A percentile compares a stretch with the other conserved stretches of the same genome.
These are phyloP conservation scores for Myxozyma neglecta DNA, from an alignment of 805 yeast genomes.

Conservation along the genomic window DNA sequence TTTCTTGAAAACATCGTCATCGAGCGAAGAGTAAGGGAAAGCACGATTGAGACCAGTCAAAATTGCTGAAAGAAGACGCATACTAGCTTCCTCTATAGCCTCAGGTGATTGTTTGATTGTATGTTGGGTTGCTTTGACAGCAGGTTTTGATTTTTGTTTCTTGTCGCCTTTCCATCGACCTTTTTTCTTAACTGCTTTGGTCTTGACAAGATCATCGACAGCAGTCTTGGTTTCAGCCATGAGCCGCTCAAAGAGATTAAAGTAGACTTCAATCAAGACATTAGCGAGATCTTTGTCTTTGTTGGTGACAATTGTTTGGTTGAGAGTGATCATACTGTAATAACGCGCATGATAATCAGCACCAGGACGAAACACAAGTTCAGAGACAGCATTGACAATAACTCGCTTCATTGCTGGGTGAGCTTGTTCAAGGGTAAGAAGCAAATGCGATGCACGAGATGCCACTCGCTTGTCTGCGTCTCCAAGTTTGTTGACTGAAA, in stretches of 20 bases:
- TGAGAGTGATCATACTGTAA: conserved; percentile 82
- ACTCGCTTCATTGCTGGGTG: conserved; percentile 95
- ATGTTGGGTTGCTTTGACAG: conserved; percentile 4
- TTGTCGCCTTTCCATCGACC: conserved; percentile 61
- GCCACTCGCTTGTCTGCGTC: conserved; percentile 88
- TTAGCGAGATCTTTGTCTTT: conserved; percentile 82
- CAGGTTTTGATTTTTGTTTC: conserved; percentile 29
- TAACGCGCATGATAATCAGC: conserved; percentile 82
- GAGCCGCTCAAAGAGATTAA: conserved; percentile 80
- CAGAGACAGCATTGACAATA: conserved; percentile 75
- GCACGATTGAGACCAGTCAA: conserved; percentile 95
- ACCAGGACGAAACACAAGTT: conserved; percentile 70
- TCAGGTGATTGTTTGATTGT: conserved; percentile 29
- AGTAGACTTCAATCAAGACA: conserved; percentile 76
- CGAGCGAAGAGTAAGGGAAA: conserved; percentile 81
- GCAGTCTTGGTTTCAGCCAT: conserved; percentile 64
- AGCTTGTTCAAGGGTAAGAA: conserved; percentile 77
- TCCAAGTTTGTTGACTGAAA: conserved; percentile 93
- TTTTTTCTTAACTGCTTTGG: conserved; percentile 55
- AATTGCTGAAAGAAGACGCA: conserved; percentile 83
- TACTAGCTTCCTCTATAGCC: conserved; percentile 65
- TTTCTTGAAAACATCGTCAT: conserved; percentile 60
- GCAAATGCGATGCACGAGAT: conserved; percentile 79
- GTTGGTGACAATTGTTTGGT: conserved; percentile 85
- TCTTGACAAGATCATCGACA: conserved; percentile 43